phyloP scores from a whole-genome alignment of 352 stramenopile genomes.

The Phytophthora pinifolia region DNA sequence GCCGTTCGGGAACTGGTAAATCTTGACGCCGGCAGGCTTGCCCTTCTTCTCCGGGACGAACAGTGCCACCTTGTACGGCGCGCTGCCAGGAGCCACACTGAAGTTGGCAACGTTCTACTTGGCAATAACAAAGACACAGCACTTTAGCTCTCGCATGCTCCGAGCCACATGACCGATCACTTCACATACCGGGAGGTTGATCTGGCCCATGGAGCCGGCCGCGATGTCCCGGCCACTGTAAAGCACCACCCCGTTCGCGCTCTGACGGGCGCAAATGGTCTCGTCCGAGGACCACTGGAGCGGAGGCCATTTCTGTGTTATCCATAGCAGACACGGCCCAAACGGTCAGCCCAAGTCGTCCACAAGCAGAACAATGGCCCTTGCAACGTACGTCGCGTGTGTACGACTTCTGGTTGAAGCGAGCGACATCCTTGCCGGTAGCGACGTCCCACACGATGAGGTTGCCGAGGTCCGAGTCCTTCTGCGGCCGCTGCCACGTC shows the following conservation, averaged over 20 bases:
- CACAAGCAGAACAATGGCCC: background rate
- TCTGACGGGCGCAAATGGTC: slow-evolving; percentile 79
- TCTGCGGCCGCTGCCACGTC: slow-evolving; percentile 86
- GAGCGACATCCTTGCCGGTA: slow-evolving; percentile 56
- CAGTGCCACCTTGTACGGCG: slow-evolving; percentile 83
- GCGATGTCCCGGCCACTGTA: slow-evolving; percentile 73
- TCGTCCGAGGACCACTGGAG: slow-evolving; percentile 92
- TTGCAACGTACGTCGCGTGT: slow-evolving; percentile 63
- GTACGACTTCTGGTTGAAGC: slow-evolving; percentile 89
- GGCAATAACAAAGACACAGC: slow-evolving; percentile 2
- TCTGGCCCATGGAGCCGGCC: slow-evolving; percentile 62
- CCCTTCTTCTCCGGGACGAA: slow-evolving; percentile 91
- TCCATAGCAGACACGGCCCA: background rate
- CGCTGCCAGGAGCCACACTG: slow-evolving; percentile 74
- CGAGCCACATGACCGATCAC: background rate
- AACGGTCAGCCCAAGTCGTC: slow-evolving; percentile 2
- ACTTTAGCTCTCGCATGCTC: background rate
- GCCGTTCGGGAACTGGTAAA: slow-evolving; percentile 77
- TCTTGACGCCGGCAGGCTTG: slow-evolving; percentile 83
- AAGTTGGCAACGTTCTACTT: slow-evolving; percentile 77
- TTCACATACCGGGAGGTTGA: slow-evolving; percentile 60
- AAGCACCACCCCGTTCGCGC: slow-evolving; percentile 71
- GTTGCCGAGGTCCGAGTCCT: slow-evolving; percentile 73
- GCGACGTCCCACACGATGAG: slow-evolving; percentile 80
- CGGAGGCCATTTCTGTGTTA: slow-evolving; percentile 85